phyloP scores from a whole-genome alignment of 2,329 filamentous ascomycete species.

The Diaporthe helianthi region DNA sequence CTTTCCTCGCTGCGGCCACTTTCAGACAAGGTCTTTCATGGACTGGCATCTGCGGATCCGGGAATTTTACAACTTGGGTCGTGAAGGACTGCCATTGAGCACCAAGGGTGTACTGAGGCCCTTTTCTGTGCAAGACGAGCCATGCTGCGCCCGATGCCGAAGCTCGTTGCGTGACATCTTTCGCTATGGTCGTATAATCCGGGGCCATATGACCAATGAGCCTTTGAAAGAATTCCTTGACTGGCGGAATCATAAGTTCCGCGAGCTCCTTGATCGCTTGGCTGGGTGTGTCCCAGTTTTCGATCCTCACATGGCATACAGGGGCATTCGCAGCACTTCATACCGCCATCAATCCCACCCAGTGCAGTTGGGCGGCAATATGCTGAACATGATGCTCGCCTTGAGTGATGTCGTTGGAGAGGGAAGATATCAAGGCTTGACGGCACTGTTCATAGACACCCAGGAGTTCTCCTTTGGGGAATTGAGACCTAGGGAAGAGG shows the following conservation, averaged over 20 bases:
- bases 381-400: background rate
- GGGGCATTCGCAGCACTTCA: background rate
- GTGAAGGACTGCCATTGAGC: constrained; percentile 43
- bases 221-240: constrained; percentile 68
- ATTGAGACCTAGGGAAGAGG: constrained; percentile 51
- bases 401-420: background rate
- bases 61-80: constrained; percentile 54
- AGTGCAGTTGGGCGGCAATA: background rate
- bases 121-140: constrained; percentile 57
- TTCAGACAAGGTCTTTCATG: constrained; percentile 65
- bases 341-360: fast-evolving
- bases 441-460: background rate
- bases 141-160: constrained; percentile 65
- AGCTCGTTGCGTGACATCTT: constrained; percentile 62
- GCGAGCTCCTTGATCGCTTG: constrained; percentile 43
- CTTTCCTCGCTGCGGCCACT: constrained; percentile 68
- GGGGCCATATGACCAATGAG: constrained; percentile 66
- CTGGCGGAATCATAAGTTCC: constrained; percentile 45
- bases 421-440: constrained; percentile 36
- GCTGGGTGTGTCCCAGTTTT: too few species aligned
- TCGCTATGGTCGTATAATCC: constrained; percentile 68
- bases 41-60: constrained; percentile 67
- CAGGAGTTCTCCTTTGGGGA: too few species aligned
- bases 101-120: constrained; percentile 50
- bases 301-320: too few species aligned